A percentile compares a stretch with the other conserved stretches of the same genome.
phyloP scores from a whole-genome alignment of 495 filamentous ascomycete species.

The Hyphodiscus hymeniophilus region DNA sequence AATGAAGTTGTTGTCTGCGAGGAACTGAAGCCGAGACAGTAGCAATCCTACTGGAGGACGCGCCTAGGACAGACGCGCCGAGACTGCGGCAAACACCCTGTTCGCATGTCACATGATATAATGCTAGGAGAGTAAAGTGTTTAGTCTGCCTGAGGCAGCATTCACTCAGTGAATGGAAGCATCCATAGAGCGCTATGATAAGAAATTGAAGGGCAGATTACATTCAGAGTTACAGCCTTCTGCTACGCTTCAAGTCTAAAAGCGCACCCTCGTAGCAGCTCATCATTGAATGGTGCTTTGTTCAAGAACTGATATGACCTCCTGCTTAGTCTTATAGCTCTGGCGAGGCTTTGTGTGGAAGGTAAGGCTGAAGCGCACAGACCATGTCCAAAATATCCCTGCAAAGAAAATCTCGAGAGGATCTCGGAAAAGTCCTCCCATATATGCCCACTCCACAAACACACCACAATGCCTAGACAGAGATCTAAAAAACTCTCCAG shows the following conservation, averaged over 20 bases:
- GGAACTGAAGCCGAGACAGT: slow-evolving; percentile 3
- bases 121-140: too few relatives aligned
- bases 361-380: slow-evolving; percentile 1
- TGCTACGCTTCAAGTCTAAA: too few relatives aligned
- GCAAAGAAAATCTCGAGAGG: slow-evolving; percentile 1
- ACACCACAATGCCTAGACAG: slow-evolving; percentile 30
- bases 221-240: too few relatives aligned
- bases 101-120: slow-evolving; percentile 9
- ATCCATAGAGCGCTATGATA: too few relatives aligned
- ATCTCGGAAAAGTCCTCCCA: background rate
- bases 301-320: too few relatives aligned
- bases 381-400: slow-evolving; percentile 7
- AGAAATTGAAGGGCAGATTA: too few relatives aligned
- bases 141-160: too few relatives aligned
- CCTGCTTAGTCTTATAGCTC: too few relatives aligned
- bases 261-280: too few relatives aligned
- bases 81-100: slow-evolving; percentile 8
- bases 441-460: slow-evolving; percentile 8
- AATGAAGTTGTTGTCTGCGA: slow-evolving; percentile 7
- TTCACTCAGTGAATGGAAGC: too few relatives aligned
- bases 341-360: background rate
- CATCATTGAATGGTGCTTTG: too few relatives aligned
- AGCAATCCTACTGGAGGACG: slow-evolving; percentile 2
- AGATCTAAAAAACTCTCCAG: slow-evolving; percentile 34
- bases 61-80: slow-evolving; percentile 4